Percentiles rank a stretch among this genome's conserved stretches.
phyloP scores from a whole-genome alignment of 306 rosid species.

The Quercus glauca region DNA sequence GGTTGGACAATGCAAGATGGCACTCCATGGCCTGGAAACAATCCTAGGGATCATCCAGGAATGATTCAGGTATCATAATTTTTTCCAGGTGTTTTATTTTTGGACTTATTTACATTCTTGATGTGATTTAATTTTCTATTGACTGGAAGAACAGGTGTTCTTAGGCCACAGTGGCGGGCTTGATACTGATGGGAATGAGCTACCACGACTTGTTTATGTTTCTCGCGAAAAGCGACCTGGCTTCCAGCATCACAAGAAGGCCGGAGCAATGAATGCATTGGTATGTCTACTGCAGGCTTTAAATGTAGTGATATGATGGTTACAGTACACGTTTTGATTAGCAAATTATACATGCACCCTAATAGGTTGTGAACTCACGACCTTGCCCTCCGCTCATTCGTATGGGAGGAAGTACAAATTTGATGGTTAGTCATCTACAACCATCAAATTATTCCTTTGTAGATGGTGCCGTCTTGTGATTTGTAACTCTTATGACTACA shows the following conservation, averaged over 20 bases:
- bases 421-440: background rate
- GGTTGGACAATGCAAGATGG: conserved; percentile 99
- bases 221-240: conserved; percentile 99
- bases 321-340: no score
- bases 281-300: conserved; percentile 43
- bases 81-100: conserved; percentile 6
- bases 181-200: conserved; percentile 98
- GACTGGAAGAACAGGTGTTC: conserved; percentile 62
- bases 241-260: conserved; percentile 99
- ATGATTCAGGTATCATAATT: conserved; percentile 80
- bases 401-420: no score
- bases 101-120: background rate
- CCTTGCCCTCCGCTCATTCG: no score
- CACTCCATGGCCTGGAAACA: conserved; percentile 99
- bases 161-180: conserved; percentile 98
- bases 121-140: conserved; percentile 23
- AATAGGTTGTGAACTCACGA: no score
- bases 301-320: background rate
- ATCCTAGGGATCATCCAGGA: conserved; percentile 99
- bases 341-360: no score
- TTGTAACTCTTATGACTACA: background rate
- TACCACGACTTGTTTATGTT: conserved; percentile 98
- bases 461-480: background rate
- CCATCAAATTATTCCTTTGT: background rate
- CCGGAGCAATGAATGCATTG: conserved; percentile 99